phyloP scores from a whole-genome alignment of 164 flowering plant species.

The Magnolia officinalis region DNA sequence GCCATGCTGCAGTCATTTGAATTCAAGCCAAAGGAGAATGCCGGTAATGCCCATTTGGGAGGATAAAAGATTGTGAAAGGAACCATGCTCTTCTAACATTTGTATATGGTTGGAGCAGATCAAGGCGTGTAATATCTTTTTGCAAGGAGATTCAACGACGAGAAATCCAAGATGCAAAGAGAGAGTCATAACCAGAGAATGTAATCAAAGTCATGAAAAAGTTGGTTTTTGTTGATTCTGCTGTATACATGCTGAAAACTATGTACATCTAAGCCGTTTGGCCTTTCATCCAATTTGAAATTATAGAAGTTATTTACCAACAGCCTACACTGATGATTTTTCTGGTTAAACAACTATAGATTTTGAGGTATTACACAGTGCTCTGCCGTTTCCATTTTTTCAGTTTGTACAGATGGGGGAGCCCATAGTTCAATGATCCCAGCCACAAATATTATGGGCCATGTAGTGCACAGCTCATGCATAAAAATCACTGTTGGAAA shows the following conservation, averaged over 20 bases:
- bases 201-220: neutral
- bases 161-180: neutral
- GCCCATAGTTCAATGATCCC: too few species aligned
- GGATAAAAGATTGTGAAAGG: neutral
- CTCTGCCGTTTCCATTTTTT: too few species aligned
- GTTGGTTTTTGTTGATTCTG: neutral
- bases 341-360: too few species aligned
- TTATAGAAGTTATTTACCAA: neutral
- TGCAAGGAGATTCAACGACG: neutral
- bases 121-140: neutral
- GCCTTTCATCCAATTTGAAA: neutral
- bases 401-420: too few species aligned
- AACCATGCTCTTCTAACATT: neutral
- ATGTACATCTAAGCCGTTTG: conserved; percentile 1
- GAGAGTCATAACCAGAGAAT: neutral
- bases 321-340: too few species aligned
- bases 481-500: too few species aligned
- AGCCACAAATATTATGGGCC: too few species aligned
- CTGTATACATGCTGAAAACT: neutral
- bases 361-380: too few species aligned
- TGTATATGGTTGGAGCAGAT: neutral
- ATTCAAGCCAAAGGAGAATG: neutral
- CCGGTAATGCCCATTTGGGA: neutral
- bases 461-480: too few species aligned
- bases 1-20: neutral